Base-by-base conservation (phyloP, 352 stramenopile species). In the Phytophthora ramorum region DNA sequence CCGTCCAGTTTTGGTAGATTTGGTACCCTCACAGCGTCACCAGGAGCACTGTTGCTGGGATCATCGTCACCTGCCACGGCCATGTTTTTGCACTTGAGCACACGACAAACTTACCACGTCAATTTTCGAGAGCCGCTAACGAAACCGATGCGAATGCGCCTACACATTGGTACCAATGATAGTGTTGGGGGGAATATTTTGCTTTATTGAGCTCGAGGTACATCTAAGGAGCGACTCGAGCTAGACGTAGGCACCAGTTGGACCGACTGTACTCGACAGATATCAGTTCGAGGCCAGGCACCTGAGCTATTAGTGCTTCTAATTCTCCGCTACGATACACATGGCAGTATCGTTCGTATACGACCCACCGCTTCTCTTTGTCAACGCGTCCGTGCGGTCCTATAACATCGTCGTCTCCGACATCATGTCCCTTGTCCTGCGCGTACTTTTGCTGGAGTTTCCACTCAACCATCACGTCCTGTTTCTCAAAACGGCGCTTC, bases 401-500 rank as follows among this genome's bases (percentile, higher is more conserved):
- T 16, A 35, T 35, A 8, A 16, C 43, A 22, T 28, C n/a, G 45
- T 38, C 58, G 14, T 53, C 59, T 13, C 34, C 35, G 1, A 24
- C 34, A 7, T 64, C 20, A 4, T 56, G 47, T 17, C 58, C 58
- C 14, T 60, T 52, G 8, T 73, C 50, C 22, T 70, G 58, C 4
- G 62, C 72, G 63, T 91, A 93, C 47, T 93, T 95, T n/a, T 91
- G 71, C 63, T 95, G 87, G 4, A 95, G 75, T 53, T 95, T 95
- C 85, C 83, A 93, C 69, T 95, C 81, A 43, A 93, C 87, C 75
- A 93, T 90, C 37, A 93, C 87, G 50, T 95, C 87, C 54, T 93
- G 85, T 55, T 82, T 47, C 16, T 90, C 75, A 60, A 95, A 95
- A 52, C 76, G 74, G 4, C 87, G 78, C 69, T 93, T 95, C 13